These are phyloP conservation scores for Cochlearia excelsa DNA, from an alignment of 345 rosid genomes.

Conservation along the genomic window DNA sequence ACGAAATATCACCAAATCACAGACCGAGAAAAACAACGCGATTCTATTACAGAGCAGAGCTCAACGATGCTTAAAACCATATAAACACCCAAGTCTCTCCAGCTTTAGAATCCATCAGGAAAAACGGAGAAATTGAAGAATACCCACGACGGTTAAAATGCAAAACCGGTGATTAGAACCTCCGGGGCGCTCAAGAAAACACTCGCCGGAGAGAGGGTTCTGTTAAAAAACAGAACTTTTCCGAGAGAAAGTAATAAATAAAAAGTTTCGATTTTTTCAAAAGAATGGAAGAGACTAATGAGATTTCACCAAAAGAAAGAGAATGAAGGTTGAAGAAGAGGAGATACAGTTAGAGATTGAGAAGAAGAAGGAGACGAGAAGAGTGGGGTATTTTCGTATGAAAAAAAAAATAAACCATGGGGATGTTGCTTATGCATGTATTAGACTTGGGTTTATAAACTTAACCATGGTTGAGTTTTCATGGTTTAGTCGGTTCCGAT, in stretches of 20 bases:
- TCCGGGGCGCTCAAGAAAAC: background rate
- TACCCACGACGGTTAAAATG: constrained; percentile 6
- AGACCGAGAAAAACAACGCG: constrained; percentile 5
- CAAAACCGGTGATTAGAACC: constrained; percentile 1
- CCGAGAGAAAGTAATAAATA: background rate
- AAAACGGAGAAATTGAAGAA: background rate
- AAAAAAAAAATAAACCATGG: constrained; percentile 24
- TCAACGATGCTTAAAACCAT: constrained; percentile 29
- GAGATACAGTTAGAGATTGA: constrained; percentile 23
- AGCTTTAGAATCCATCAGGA: constrained; percentile 2
- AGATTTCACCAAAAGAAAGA: background rate
- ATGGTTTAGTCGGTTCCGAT: constrained; percentile 6
- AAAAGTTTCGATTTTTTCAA: constrained; percentile 9
- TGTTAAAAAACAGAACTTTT: background rate
- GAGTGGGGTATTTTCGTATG: constrained; percentile 15
- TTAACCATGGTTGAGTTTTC: constrained; percentile 34
- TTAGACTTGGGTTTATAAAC: constrained; percentile 11
- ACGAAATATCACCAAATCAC: constrained; percentile 4
- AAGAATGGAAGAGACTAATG: background rate
- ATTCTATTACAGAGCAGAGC: constrained; percentile 12
- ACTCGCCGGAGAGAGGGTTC: constrained; percentile 14
- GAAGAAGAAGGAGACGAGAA: constrained; percentile 8
- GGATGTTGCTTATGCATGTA: constrained; percentile 22
- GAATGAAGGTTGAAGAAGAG: constrained; percentile 25
- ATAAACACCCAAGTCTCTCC: constrained; percentile 16